Evolutionary conservation across 306 rosid genomes (phyloP), one percentile per base, ranked within the genome.

Genomic region (Inga laurina): DNA sequence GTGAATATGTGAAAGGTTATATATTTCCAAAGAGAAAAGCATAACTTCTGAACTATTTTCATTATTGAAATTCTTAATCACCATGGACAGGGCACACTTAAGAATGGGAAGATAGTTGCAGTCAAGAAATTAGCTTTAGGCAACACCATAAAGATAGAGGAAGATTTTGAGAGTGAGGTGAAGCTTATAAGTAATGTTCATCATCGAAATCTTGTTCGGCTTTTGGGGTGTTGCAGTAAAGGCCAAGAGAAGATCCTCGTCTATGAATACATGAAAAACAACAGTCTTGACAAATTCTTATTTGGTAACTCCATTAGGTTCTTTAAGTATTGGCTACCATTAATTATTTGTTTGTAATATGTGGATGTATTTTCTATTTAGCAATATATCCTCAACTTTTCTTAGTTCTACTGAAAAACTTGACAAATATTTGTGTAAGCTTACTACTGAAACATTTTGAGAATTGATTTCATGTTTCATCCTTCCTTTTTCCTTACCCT

Each of bases 101-200:
- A 66, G 43, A 66, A 66, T 66, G 72, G 72, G 45, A 34, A 66
- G 18, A 18, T 66, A 66, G 72, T 32, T 69, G 74, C 74, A 37
- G 74, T 69, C 24, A 69, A 69, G 74, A 69, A 39, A 69, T 39
- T 69, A 37, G 48, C 49, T 39, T 69, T 69, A 37, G 49, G 74
- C 5, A 15, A 69, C 27, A 14, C 7, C 43, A 65, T 32, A n/a
- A 65, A 9, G n/a, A 65, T 65, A 34, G 39, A 13, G 4, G 71
- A 65, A 65, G 71, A 65, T 66, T 66, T 62, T 27, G 68, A 62
- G 5, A 62, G 68, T 22, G 68, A 62, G 27, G 68, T 24, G 34
- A 62, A 62, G 37, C 68, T 62, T 11, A 62, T 62, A 62, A 62
- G 68, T 24, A 27, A 62, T 24, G 68, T 62, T 62, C 68, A 24